phyloP scores from a whole-genome alignment of 2,329 filamentous ascomycete genomes.

The Aspergillus sp. region DNA sequence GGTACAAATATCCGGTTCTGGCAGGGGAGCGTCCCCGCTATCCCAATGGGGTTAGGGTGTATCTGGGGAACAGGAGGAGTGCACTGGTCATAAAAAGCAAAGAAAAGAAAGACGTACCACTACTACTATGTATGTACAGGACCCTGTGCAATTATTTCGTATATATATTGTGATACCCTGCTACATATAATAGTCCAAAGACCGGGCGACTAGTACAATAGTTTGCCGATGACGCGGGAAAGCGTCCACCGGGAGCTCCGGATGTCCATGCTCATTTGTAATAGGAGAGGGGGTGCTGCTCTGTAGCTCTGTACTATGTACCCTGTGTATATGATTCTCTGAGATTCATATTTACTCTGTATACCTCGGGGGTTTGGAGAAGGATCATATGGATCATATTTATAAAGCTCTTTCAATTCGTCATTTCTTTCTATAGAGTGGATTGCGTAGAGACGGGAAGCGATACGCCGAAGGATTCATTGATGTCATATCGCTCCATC shows the following conservation, averaged over 20 bases:
- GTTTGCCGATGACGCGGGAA: neutral
- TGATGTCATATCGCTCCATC: too few relatives aligned
- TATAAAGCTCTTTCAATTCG: too few relatives aligned
- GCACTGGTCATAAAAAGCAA: neutral
- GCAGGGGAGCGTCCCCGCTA: neutral
- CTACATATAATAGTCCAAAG: too few relatives aligned
- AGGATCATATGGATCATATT: too few relatives aligned
- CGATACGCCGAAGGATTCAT: too few relatives aligned
- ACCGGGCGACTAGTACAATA: neutral
- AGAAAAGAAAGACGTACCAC: neutral
- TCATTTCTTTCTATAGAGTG: too few relatives aligned
- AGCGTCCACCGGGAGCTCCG: neutral
- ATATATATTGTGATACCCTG: too few relatives aligned
- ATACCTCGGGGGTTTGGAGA: too few relatives aligned
- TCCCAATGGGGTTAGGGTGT: neutral
- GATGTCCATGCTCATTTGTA: neutral
- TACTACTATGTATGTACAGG: neutral
- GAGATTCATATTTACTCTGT: too few relatives aligned
- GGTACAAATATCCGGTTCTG: slow-evolving; percentile 2
- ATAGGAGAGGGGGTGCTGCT: neutral
- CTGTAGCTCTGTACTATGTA: too few relatives aligned
- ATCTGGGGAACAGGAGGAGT: neutral
- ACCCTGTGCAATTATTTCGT: neutral
- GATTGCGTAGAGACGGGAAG: too few relatives aligned
- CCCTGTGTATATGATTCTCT: too few relatives aligned